These are phyloP conservation scores for Fistulifera solaris DNA, from an alignment of 108 stramenopile genomes.

Conservation along the genomic window DNA sequence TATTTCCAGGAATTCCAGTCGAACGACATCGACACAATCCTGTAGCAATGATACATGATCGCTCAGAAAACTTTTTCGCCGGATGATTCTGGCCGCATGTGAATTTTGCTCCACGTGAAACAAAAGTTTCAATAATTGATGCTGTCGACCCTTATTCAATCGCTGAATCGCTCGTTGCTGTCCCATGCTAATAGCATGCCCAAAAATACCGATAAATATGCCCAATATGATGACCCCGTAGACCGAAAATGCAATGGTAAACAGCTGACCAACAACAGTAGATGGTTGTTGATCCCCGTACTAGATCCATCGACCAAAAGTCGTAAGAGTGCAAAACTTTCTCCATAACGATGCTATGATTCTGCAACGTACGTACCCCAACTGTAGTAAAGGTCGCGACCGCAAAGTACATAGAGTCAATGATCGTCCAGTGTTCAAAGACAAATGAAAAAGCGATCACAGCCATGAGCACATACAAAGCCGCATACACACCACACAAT, in stretches of 20 bases:
- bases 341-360: no score
- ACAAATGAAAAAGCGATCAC: constrained; percentile 32
- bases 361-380: constrained; percentile 19
- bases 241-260: constrained; percentile 38
- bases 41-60: no score
- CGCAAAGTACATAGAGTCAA: constrained; percentile 61
- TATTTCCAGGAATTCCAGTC: constrained; percentile 4
- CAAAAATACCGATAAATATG: constrained; percentile 38
- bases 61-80: no score
- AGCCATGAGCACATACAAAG: constrained; percentile 16
- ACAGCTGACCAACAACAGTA: constrained; percentile 15
- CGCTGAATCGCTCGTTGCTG: no score
- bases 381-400: constrained; percentile 63
- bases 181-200: constrained; percentile 12
- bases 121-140: no score
- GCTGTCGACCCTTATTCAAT: no score
- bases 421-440: constrained; percentile 45
- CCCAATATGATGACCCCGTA: constrained; percentile 40
- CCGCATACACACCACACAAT: neutral
- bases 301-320: constrained; percentile 18
- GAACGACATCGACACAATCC: constrained; percentile 8
- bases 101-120: no score
- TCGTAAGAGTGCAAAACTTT: neutral
- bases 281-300: constrained; percentile 55
- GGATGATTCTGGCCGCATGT: no score